Base-by-base conservation (phyloP, 148 eudicot genomes). In the Simmondsia chinensis region DNA sequence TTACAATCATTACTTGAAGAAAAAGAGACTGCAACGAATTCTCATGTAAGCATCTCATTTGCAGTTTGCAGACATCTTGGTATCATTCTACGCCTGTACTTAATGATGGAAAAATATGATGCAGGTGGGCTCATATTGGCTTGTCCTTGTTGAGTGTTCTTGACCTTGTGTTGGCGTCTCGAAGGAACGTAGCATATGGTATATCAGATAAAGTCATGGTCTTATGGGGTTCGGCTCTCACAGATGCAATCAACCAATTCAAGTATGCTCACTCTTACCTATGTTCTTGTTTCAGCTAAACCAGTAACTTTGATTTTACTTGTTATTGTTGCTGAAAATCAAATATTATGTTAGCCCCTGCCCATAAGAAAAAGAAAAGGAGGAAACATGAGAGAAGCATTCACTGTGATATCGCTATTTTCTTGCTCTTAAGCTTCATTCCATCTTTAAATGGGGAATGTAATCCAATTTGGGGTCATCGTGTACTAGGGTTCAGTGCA, bases 211-310 rank as follows among this genome's bases (percentile, higher is more conserved):
- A 73, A 68, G 32, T 68, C 48, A 65, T 82, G 76, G 87, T 85
- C 42, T 61, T 89, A 2, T 76, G 57, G 48, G 97, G 97, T 3
- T 76, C 95, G 46, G 97, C 97, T 60, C 80, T 89, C 57, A 46
- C 78, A 2, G 93, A 89, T 63, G 95, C 94, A 46, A 57, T 89
- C 68, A 79, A 89, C 64, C 95, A 89, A 65, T 79, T 89, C 77
- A 89, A 85, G 97, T 89, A 85, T 28, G 93, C 56, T 46, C 30
- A 5, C 46, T n/a, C 19, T 53, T 7, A 0, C 20, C 26, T 26
- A 0, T 6, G 20, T 33, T 22, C 28, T 41, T 16, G 23, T 26
- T 13, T 32, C 39, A 8, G 4, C 16, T 30, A 0, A 15, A 33
- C 43, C 20, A 11, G 8, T 25, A 21, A 19, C 18, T 13, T 38